These are phyloP conservation scores for Phytomonas serpens DNA, from an alignment of 208 protist species.

Conservation along the genomic window DNA sequence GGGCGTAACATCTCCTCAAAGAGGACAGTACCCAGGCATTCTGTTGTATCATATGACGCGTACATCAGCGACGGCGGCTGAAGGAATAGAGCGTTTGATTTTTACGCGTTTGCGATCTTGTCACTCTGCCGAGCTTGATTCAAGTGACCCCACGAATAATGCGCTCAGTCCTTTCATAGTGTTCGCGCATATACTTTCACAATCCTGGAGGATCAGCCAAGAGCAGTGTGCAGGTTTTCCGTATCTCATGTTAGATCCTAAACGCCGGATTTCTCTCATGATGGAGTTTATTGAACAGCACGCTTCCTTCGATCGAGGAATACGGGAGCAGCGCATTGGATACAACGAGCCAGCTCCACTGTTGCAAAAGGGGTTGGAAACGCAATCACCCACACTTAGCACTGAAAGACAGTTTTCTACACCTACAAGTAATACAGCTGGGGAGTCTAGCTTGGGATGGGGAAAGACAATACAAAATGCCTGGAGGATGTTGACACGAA, in stretches of 20 bases:
- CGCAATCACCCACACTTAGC: neutral
- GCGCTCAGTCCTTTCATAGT: conserved; percentile 27
- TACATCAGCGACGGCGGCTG: conserved; percentile 11
- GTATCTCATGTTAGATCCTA: conserved; percentile 55
- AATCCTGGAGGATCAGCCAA: conserved; percentile 39
- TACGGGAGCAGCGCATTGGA: neutral
- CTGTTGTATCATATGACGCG: neutral
- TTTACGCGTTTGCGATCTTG: conserved; percentile 15
- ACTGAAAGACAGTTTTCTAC: neutral
- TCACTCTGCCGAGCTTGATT: conserved; percentile 16
- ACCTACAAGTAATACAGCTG: neutral
- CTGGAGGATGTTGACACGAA: neutral
- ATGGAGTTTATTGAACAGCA: neutral
- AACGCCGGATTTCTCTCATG: conserved; percentile 6
- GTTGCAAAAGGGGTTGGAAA: neutral
- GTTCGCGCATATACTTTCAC: conserved; percentile 30
- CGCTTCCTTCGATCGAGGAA: neutral
- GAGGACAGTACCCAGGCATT: neutral
- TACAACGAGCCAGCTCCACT: neutral
- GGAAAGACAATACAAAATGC: neutral
- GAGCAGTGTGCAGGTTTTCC: conserved; percentile 60
- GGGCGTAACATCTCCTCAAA: neutral
- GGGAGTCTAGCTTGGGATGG: neutral
- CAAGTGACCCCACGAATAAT: conserved; percentile 10
- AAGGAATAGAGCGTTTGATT: conserved; percentile 34